Evolutionary conservation across 2,329 filamentous ascomycete species (phyloP).

Genomic region (Penicillium sp.): DNA sequence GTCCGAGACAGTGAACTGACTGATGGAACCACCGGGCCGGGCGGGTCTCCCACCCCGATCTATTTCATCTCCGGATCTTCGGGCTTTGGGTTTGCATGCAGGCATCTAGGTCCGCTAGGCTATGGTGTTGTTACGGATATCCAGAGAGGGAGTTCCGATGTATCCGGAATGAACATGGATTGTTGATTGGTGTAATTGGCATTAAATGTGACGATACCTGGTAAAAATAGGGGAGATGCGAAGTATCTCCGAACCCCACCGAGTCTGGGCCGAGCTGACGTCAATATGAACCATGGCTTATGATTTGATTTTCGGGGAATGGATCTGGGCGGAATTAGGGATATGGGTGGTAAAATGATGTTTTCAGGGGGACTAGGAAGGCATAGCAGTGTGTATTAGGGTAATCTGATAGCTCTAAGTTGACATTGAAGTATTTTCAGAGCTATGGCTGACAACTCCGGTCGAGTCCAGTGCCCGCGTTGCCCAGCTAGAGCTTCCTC

Average conservation of each 20-base stretch:
- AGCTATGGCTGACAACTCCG: not conserved
- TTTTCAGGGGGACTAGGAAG: not conserved
- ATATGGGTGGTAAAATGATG: not conserved
- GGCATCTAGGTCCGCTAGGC: not conserved
- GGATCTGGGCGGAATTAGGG: not conserved
- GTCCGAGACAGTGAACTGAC: constrained; percentile 25
- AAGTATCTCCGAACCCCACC: constrained; percentile 15
- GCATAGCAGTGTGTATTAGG: not conserved
- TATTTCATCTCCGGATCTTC: not conserved
- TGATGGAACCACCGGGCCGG: constrained; percentile 11
- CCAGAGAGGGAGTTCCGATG: not conserved
- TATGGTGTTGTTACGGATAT: not conserved
- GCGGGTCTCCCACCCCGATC: not conserved
- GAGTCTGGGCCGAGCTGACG: constrained; percentile 29
- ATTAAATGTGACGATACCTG: not conserved
- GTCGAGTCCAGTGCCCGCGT: not conserved
- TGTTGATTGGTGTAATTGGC: not conserved
- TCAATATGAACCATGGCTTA: constrained; percentile 16
- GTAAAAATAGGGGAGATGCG: not conserved
- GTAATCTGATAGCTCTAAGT: not conserved
- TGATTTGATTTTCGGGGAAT: not conserved
- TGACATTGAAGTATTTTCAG: not conserved
- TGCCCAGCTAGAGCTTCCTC: not conserved
- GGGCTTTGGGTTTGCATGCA: not conserved
- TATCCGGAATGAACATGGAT: not conserved